Evolutionary conservation across 768 basidiomycete species (phyloP).

Genomic region (Mycena vulgaris): DNA sequence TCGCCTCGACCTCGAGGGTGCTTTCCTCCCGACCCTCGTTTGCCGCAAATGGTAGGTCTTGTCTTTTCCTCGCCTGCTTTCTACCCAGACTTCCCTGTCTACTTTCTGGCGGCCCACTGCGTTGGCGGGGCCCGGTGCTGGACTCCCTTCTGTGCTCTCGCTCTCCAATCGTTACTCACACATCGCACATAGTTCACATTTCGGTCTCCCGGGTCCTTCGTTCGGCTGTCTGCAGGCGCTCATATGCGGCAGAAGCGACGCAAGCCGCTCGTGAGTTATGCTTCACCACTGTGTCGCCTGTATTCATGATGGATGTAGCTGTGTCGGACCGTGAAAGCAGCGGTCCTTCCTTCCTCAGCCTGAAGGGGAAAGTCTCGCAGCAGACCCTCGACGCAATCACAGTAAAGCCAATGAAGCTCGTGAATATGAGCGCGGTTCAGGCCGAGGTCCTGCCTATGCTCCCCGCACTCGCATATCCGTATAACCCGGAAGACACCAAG

Average conservation of each 20-base stretch:
- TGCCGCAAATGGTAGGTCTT: constrained; percentile 9
- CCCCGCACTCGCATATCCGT: constrained; percentile 75
- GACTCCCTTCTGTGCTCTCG: no score
- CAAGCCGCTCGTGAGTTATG: not conserved
- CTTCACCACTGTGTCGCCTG: not conserved
- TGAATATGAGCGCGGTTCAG: constrained; percentile 87
- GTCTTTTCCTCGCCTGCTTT: not conserved
- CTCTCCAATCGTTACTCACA: no score
- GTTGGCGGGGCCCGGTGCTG: no score
- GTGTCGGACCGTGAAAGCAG: not conserved
- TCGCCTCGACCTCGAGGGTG: constrained; percentile 30
- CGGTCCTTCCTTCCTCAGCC: constrained; percentile 46
- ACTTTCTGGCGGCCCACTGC: no score
- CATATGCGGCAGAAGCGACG: constrained; percentile 13
- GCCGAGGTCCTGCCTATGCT: constrained; percentile 82
- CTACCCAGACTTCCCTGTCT: no score
- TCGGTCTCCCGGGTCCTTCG: constrained; percentile 18
- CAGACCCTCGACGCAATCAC: constrained; percentile 73
- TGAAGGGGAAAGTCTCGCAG: constrained; percentile 56
- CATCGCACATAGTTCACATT: not conserved
- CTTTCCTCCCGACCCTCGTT: constrained; percentile 14
- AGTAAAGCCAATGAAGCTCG: constrained; percentile 74
- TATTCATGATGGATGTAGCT: not conserved
- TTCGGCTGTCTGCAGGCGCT: constrained; percentile 13
- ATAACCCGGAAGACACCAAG: constrained; percentile 51